Evolutionary conservation across 2,329 filamentous ascomycete genomes (phyloP).

Genomic region (Leptosphaerulina australis): DNA sequence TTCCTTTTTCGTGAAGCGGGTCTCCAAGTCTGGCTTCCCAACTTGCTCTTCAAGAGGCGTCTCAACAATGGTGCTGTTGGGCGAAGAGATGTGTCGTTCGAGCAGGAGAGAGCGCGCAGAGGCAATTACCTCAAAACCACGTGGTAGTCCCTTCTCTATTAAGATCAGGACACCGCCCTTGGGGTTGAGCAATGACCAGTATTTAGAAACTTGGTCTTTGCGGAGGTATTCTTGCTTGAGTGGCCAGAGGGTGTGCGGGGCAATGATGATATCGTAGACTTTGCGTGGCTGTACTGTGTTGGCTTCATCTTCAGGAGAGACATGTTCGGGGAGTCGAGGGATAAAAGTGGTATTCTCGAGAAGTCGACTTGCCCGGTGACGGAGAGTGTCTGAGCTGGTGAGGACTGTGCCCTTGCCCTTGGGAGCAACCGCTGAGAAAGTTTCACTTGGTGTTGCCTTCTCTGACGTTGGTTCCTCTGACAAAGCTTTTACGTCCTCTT

Average conservation of each 20-base stretch:
- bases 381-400: slow-evolving; percentile 74
- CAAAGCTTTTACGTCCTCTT: slow-evolving; percentile 38
- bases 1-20: slow-evolving; percentile 55
- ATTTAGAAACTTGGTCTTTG: slow-evolving; percentile 79
- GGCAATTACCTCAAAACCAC: slow-evolving; percentile 90
- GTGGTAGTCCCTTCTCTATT: slow-evolving; percentile 87
- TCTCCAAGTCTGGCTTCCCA: slow-evolving; percentile 47
- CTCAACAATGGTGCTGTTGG: slow-evolving; percentile 56
- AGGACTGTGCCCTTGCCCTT: slow-evolving; percentile 81
- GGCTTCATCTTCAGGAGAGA: slow-evolving; percentile 63
- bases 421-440: slow-evolving; percentile 50
- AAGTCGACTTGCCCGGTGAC: slow-evolving; percentile 75
- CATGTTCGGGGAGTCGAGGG: slow-evolving; percentile 85
- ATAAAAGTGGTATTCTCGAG: slow-evolving; percentile 91
- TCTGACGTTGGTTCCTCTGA: slow-evolving; percentile 27
- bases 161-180: slow-evolving; percentile 86
- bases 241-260: slow-evolving; percentile 80
- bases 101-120: slow-evolving; percentile 81
- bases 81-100: slow-evolving; percentile 73
- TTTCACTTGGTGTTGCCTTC: slow-evolving; percentile 11
- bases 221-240: slow-evolving; percentile 77
- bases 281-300: slow-evolving; percentile 63
- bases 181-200: slow-evolving; percentile 85
- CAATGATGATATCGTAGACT: slow-evolving; percentile 86
- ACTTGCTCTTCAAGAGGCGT: slow-evolving; percentile 47